Conservation (phyloP, 805 yeast species). For the Lipomyces chichibuensis region DNA sequence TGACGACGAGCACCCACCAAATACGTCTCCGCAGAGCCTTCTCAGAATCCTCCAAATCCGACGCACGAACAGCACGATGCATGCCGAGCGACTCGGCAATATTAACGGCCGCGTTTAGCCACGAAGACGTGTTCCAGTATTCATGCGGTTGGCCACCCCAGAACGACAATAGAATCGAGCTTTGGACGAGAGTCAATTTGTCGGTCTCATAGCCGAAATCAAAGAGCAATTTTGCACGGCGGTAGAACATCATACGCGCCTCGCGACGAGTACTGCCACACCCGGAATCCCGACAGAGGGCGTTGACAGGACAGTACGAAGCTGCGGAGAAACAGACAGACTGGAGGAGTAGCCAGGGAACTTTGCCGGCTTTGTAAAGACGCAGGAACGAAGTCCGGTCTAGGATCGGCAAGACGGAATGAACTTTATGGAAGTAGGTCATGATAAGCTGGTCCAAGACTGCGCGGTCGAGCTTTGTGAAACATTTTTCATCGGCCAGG, state of each 20-base stretch:
- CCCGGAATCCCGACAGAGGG: background rate
- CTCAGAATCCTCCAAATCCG: background rate
- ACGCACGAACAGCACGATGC: background rate
- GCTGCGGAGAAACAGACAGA: conserved; percentile 24
- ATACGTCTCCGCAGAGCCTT: background rate
- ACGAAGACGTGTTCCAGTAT: conserved; percentile 6
- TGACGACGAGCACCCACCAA: conserved; percentile 12
- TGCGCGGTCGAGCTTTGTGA: conserved; percentile 14
- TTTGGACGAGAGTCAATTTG: conserved; percentile 3
- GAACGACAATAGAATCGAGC: conserved; percentile 14
- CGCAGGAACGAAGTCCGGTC: conserved; percentile 9
- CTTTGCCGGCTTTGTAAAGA: conserved; percentile 1
- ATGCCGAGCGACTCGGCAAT: conserved; percentile 1
- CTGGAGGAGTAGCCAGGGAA: conserved; percentile 23
- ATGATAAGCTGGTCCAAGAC: conserved; percentile 16
- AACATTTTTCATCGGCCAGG: conserved; percentile 16
- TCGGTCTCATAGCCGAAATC: conserved; percentile 11
- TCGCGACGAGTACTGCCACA: conserved; percentile 4
- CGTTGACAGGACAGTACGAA: conserved; percentile 4
- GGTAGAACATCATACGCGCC: conserved; percentile 12
- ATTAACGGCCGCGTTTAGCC: conserved; percentile 17
- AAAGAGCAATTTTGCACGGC: conserved; percentile 13
- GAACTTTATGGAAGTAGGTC: conserved; percentile 28
- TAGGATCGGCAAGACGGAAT: conserved; percentile 30
- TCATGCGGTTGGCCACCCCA: conserved; percentile 15